Evolutionary conservation across 2,329 filamentous ascomycete species (phyloP).

Genomic region (Colletotrichum limetticola): DNA sequence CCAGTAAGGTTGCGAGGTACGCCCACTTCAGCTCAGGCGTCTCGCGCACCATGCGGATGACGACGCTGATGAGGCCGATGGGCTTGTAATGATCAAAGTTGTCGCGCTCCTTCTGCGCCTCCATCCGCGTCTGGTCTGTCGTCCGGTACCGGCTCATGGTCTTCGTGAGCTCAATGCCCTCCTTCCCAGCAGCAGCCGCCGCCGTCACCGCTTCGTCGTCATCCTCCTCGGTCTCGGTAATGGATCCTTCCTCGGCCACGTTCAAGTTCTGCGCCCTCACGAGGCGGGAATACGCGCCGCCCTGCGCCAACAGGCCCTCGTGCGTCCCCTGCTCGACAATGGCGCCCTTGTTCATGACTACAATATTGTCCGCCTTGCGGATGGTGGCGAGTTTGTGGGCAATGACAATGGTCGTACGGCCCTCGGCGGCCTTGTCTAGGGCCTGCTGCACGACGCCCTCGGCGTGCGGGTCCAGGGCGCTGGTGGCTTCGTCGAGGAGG

Average conservation of each 20-base stretch:
- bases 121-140: slow-evolving; percentile 43
- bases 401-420: slow-evolving; percentile 72
- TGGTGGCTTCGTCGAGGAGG: slow-evolving; percentile 75
- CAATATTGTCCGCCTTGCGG: slow-evolving; percentile 69
- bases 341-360: slow-evolving; percentile 67
- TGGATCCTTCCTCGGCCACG: slow-evolving; percentile 38
- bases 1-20: slow-evolving; percentile 46
- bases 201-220: slow-evolving; percentile 30
- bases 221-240: slow-evolving; percentile 39
- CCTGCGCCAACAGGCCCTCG: slow-evolving; percentile 58
- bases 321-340: slow-evolving; percentile 71
- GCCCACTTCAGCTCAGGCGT: slow-evolving; percentile 49
- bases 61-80: slow-evolving; percentile 42
- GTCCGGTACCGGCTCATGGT: slow-evolving; percentile 46
- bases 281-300: slow-evolving; percentile 61
- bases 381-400: slow-evolving; percentile 69
- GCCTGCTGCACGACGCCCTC: slow-evolving; percentile 64
- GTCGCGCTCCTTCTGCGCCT: slow-evolving; percentile 48
- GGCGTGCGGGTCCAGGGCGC: slow-evolving; percentile 56
- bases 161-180: slow-evolving; percentile 40
- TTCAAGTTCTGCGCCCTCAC: slow-evolving; percentile 55
- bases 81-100: slow-evolving; percentile 48
- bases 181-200: background rate
- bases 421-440: slow-evolving; percentile 60
- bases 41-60: slow-evolving; percentile 49